Percentiles rank a stretch among this genome's conserved stretches.
These are phyloP conservation scores for Evernia prunastri DNA, from an alignment of 495 filamentous ascomycete species.

Conservation along the genomic window DNA sequence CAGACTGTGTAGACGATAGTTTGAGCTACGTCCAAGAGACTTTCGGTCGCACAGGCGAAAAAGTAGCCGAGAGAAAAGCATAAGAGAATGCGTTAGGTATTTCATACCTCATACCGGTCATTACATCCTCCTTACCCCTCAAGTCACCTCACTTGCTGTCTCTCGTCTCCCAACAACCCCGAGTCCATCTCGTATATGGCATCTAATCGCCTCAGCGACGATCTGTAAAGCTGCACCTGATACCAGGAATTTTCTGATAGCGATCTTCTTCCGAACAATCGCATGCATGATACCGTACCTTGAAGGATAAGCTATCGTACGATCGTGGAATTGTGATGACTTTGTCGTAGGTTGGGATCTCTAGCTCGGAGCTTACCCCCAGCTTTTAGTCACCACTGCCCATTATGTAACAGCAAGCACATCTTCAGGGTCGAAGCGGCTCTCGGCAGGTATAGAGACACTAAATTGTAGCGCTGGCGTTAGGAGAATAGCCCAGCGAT, in stretches of 20 bases:
- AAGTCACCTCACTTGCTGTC: background rate
- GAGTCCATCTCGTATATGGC: background rate
- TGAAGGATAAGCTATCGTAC: background rate
- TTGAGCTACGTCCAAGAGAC: background rate
- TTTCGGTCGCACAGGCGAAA: background rate
- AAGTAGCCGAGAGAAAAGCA: background rate
- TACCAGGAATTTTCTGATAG: background rate
- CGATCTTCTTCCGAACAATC: background rate
- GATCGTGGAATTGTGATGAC: background rate
- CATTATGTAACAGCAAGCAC: background rate
- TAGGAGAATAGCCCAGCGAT: too few species aligned
- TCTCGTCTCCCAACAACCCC: background rate
- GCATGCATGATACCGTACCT: background rate
- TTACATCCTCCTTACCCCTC: background rate
- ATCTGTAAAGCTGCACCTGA: background rate
- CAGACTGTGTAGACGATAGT: background rate
- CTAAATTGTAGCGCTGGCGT: background rate
- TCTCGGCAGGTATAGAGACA: background rate
- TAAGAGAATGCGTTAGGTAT: background rate
- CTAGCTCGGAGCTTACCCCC: conserved; percentile 1
- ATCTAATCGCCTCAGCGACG: background rate
- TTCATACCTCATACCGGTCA: background rate
- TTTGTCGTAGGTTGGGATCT: background rate
- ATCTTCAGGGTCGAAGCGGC: background rate
- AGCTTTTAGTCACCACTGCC: background rate